phyloP scores from a whole-genome alignment of 2,329 filamentous ascomycete species.

The Ophiocordyceps camponoti-saundersi region DNA sequence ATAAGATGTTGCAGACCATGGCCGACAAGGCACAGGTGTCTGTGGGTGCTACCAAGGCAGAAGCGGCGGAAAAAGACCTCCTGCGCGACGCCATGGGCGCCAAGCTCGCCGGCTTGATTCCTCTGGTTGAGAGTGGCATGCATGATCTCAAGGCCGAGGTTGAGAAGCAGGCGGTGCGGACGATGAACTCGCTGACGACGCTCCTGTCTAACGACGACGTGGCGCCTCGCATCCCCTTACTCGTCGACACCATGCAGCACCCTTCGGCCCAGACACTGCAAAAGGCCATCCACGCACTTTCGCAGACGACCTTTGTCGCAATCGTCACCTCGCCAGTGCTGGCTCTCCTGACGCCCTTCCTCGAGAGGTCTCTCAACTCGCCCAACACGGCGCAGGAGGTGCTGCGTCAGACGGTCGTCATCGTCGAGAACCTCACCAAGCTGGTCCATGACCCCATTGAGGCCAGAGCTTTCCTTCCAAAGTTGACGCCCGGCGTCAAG shows the following conservation, averaged over 20 bases:
- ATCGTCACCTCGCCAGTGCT: conserved; percentile 91
- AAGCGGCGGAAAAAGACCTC: conserved; percentile 75
- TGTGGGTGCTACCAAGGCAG: conserved; percentile 60
- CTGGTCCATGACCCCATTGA: conserved; percentile 91
- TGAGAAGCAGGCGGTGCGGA: conserved; percentile 74
- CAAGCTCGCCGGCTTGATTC: conserved; percentile 73
- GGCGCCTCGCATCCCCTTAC: conserved; percentile 72
- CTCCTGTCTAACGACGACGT: conserved; percentile 96
- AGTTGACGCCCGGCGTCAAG: conserved; percentile 86
- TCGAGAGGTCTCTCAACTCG: conserved; percentile 86
- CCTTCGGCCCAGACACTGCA: conserved; percentile 76
- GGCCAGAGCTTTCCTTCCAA: conserved; percentile 86
- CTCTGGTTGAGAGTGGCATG: conserved; percentile 83
- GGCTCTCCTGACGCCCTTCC: conserved; percentile 80
- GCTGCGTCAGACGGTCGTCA: conserved; percentile 84
- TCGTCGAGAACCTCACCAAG: conserved; percentile 95
- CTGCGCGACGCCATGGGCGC: conserved; percentile 82
- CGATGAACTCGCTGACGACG: conserved; percentile 80
- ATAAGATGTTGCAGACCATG: conserved; percentile 76
- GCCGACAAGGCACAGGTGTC: conserved; percentile 85
- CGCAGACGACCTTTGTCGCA: conserved; percentile 96
- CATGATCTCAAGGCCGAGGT: conserved; percentile 87
- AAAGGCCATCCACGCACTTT: conserved; percentile 92
- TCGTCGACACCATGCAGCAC: conserved; percentile 90
- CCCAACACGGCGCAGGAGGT: conserved; percentile 87